These are phyloP conservation scores for Plectranthus barbatus DNA, from an alignment of 257 asterid genomes.

Conservation along the genomic window DNA sequence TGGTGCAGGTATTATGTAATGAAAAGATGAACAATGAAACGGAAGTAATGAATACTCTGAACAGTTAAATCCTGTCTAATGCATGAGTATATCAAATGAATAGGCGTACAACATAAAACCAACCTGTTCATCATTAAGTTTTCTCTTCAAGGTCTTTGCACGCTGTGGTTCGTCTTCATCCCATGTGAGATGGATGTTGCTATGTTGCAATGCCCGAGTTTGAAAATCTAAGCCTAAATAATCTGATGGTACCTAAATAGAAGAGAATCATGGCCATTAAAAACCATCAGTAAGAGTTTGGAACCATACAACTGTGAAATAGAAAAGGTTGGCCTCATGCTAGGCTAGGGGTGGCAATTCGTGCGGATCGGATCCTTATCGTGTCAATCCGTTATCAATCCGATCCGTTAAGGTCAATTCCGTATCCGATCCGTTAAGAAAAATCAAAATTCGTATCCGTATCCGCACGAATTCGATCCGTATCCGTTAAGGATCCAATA, in stretches of 20 bases:
- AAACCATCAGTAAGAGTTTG: background rate
- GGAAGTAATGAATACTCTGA: background rate
- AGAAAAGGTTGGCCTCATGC: no score
- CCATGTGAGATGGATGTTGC: constrained; percentile 80
- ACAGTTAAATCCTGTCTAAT: background rate
- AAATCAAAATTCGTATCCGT: no score
- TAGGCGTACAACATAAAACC: constrained; percentile 8
- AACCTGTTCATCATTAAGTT: constrained; percentile 73
- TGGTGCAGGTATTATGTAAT: background rate
- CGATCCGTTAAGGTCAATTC: no score
- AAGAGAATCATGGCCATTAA: background rate
- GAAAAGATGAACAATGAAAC: background rate
- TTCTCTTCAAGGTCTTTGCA: constrained; percentile 49
- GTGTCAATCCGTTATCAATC: no score
- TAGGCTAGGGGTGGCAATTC: no score
- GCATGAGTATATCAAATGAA: background rate
- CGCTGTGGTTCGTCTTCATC: constrained; percentile 97
- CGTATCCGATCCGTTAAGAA: no score
- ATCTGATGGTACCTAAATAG: constrained; percentile 57
- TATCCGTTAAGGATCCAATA: no score
- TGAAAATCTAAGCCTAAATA: constrained; percentile 83
- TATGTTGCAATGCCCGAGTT: constrained; percentile 81
- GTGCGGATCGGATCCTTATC: no score
- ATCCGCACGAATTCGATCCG: no score
- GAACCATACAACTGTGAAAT: background rate